These are phyloP conservation scores for Papiliotrema laurentii DNA, from an alignment of 1,284 basidiomycete species.

Conservation along the genomic window DNA sequence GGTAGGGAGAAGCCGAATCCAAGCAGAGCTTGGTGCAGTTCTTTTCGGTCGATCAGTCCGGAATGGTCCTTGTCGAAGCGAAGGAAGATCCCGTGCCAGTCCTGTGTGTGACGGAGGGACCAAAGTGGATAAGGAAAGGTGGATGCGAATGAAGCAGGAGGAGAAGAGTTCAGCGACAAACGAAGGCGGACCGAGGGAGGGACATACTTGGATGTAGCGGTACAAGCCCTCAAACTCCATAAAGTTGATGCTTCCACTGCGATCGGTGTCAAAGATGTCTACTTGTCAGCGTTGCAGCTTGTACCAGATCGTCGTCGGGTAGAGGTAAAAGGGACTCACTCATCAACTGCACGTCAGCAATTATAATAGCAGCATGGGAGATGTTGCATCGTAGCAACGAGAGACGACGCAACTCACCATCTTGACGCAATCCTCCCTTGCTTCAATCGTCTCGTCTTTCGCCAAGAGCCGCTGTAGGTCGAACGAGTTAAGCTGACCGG, in stretches of 20 bases:
- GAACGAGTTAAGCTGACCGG: constrained; percentile 40
- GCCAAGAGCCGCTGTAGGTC: constrained; percentile 44
- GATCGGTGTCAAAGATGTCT: constrained; percentile 49
- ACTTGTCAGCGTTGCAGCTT: constrained; percentile 8
- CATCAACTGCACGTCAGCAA: constrained; percentile 26
- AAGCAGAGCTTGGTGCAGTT: constrained; percentile 45
- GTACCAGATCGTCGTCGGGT: background rate
- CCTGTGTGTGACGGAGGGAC: constrained; percentile 25
- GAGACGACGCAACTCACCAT: constrained; percentile 36
- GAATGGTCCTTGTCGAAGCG: constrained; percentile 47
- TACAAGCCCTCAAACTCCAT: constrained; percentile 49
- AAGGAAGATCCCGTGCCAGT: constrained; percentile 49
- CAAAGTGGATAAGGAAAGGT: too few species aligned
- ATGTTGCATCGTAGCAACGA: background rate
- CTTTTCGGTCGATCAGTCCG: constrained; percentile 45
- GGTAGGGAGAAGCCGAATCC: constrained; percentile 48
- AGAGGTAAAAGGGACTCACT: constrained; percentile 18
- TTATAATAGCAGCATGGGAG: background rate
- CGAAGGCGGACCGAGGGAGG: background rate
- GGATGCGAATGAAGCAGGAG: too few species aligned
- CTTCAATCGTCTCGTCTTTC: constrained; percentile 45
- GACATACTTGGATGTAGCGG: constrained; percentile 45
- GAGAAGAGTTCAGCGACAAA: background rate
- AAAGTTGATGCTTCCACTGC: constrained; percentile 46
- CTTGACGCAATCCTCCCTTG: constrained; percentile 49